Evolutionary conservation across 805 yeast genomes (phyloP), one percentile per base, ranked within the genome.

Genomic region (Wickerhamomyces bisporus): DNA sequence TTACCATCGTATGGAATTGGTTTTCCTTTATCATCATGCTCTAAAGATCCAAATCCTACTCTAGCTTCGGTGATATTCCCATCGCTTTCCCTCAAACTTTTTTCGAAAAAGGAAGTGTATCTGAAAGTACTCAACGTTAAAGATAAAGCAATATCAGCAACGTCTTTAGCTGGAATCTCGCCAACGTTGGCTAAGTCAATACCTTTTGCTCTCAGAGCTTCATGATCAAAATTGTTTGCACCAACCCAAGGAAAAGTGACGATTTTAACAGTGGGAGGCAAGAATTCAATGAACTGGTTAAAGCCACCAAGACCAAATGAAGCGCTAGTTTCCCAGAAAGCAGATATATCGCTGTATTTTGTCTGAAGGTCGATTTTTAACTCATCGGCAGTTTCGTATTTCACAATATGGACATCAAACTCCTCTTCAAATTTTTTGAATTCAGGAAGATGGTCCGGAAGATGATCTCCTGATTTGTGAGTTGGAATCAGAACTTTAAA

Each of bases 71-170:
- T 58, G 2, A 84, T 72, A 48, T 73, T 45, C 15, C 64, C 62
- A 26, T 63, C 49, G n/a, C 51, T 42, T 6, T 54, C 55, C 32
- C 68, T 62, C 28, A 78, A 58, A 11, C 61, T 52, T 2, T 55
- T 51, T 41, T 73, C 75, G 54, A 75, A 73, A 32, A 68, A 57
- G 1, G 68, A 57, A 41, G 76, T 75, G 56, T 70, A 69, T 45
- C 93, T 68, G 62, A 80, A 81, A 17, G 77, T 70, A 27, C 77
- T 69, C 40, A 84, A 55, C 0, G 83, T 63, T 46, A 79, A 67
- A 50, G 64, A 71, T 32, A 82, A 60, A 3, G 81, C 91, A 41
- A 79, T 61, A 45, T 85, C 94, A 3, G 89, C 84, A 20, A 85
- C 94, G 13, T 83, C 81, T 29, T 68, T 75, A 1, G 84, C 75